A percentile compares a stretch with the other conserved stretches of the same genome.
Evolutionary conservation across 371 early-diverging fungal genomes (phyloP).

Genomic region (Zopfochytrium polystomum): DNA sequence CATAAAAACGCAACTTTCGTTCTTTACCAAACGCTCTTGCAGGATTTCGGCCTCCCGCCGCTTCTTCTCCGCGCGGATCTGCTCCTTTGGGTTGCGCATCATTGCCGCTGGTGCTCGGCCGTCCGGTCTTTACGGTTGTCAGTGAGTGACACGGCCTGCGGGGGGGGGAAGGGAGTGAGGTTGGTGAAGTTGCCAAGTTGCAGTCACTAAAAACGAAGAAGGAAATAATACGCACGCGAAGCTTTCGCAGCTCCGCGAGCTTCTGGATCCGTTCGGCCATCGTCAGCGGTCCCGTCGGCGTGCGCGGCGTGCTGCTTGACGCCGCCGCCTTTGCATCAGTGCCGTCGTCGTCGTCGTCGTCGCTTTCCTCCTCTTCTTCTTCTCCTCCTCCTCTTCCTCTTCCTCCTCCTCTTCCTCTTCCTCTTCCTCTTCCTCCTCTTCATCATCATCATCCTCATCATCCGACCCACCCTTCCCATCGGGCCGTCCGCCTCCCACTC

Average conservation of each 20-base stretch:
- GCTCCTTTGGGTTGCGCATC: conserved; percentile 66
- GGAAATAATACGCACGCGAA: conserved; percentile 20
- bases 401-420: neutral
- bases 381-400: neutral
- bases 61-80: conserved; percentile 63
- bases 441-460: neutral
- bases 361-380: too few relatives aligned
- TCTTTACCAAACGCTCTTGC: conserved; percentile 54
- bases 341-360: too few relatives aligned
- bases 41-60: conserved; percentile 72
- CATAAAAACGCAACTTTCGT: too few relatives aligned
- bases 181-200: neutral
- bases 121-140: conserved; percentile 77
- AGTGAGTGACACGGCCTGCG: conserved; percentile 60
- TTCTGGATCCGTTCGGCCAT: conserved; percentile 26
- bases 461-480: too few relatives aligned
- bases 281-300: too few relatives aligned
- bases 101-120: conserved; percentile 72
- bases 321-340: neutral
- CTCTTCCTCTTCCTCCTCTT: neutral
- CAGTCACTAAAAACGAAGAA: neutral
- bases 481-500: too few relatives aligned
- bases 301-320: too few relatives aligned
- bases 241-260: conserved; percentile 22
- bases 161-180: conserved; percentile 14